Evolutionary conservation across 1,139 yeast genomes (phyloP).

Genomic region (Pichia sp.): DNA sequence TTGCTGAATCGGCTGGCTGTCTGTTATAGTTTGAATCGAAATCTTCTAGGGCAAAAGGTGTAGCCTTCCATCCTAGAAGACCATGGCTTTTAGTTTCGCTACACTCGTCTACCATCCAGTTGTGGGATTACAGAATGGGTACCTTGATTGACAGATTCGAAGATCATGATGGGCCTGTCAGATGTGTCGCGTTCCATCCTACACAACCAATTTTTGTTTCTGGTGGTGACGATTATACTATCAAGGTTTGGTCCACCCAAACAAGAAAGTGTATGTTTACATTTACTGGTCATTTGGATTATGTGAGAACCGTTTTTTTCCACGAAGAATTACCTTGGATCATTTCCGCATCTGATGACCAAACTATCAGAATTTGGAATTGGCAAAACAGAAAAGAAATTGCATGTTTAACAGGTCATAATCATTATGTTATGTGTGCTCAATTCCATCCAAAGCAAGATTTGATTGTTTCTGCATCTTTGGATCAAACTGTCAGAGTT

Average conservation of each 20-base stretch:
- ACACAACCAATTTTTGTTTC: conserved; percentile 96
- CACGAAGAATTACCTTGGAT: conserved; percentile 98
- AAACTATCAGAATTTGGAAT: conserved; percentile 97
- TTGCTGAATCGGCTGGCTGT: background rate
- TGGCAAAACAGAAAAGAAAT: conserved; percentile 99
- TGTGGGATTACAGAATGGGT: conserved; percentile 99
- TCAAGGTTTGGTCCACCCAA: conserved; percentile 93
- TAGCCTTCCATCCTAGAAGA: conserved; percentile 92
- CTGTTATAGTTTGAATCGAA: conserved; percentile 80
- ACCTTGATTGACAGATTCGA: conserved; percentile 93
- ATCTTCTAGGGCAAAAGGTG: conserved; percentile 97
- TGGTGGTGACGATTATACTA: conserved; percentile 94
- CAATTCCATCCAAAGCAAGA: conserved; percentile 97
- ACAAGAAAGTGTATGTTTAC: conserved; percentile 90
- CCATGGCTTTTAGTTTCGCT: conserved; percentile 97
- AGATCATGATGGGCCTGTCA: conserved; percentile 97
- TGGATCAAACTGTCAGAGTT: conserved; percentile 97
- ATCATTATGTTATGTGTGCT: conserved; percentile 97
- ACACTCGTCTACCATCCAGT: conserved; percentile 89
- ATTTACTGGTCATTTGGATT: conserved; percentile 88
- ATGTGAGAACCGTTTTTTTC: conserved; percentile 88
- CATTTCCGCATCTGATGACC: conserved; percentile 93
- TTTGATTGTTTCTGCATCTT: conserved; percentile 86
- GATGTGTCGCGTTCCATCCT: conserved; percentile 93
- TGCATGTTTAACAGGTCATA: conserved; percentile 96